A percentile compares a stretch with the other conserved stretches of the same genome.
Evolutionary conservation across 2,329 filamentous ascomycete species (phyloP).

Genomic region (Ceratocystis destructans): DNA sequence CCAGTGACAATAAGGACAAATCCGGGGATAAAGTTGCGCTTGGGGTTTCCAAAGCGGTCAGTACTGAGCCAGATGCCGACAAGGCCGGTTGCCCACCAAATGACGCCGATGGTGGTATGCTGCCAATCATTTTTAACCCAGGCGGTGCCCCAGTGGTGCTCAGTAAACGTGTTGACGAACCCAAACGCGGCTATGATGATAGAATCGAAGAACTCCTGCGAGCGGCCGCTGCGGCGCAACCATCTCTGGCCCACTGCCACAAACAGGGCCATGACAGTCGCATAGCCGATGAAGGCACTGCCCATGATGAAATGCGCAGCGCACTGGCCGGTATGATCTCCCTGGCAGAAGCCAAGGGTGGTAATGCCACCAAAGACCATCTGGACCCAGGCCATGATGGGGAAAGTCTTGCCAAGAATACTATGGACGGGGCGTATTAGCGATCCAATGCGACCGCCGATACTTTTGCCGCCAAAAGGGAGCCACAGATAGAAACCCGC

Average conservation of each 20-base stretch:
- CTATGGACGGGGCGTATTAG: constrained; percentile 62
- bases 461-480: constrained; percentile 64
- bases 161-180: constrained; percentile 94
- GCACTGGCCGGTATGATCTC: constrained; percentile 83
- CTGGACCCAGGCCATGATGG: constrained; percentile 76
- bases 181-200: constrained; percentile 87
- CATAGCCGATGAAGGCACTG: constrained; percentile 88
- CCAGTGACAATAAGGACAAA: constrained; percentile 87
- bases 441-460: constrained; percentile 64
- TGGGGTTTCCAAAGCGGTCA: constrained; percentile 68
- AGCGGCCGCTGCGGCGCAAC: constrained; percentile 67
- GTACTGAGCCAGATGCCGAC: constrained; percentile 84
- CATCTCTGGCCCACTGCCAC: constrained; percentile 79
- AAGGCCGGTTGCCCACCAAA: constrained; percentile 94
- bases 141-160: constrained; percentile 78
- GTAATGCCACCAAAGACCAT: constrained; percentile 96
- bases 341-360: constrained; percentile 79
- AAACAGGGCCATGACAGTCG: constrained; percentile 71
- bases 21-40: constrained; percentile 83
- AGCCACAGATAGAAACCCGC: constrained; percentile 79
- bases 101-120: constrained; percentile 97
- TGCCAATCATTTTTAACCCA: constrained; percentile 95
- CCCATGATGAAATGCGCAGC: constrained; percentile 98
- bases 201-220: constrained; percentile 95
- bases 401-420: constrained; percentile 74